Conservation (phyloP, 2,329 filamentous ascomycete genomes). For the Fusarium vanettenii region DNA sequence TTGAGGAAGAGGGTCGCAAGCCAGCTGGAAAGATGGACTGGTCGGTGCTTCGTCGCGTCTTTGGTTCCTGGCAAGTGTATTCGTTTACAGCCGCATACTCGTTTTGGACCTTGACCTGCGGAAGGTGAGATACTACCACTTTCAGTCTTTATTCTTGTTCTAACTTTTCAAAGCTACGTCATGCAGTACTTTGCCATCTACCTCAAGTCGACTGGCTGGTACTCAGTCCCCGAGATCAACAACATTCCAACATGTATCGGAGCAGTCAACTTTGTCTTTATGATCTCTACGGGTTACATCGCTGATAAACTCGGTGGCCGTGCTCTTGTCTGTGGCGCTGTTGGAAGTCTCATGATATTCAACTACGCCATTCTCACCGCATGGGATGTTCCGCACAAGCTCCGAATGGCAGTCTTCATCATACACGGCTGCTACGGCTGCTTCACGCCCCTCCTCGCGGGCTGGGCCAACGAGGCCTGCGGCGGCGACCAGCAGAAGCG, state of each 20-base stretch:
- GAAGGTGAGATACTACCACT: conserved; percentile 23
- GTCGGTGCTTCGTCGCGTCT: conserved; percentile 51
- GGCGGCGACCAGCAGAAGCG: conserved; percentile 57
- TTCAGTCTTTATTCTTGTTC: neutral
- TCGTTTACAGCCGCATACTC: conserved; percentile 54
- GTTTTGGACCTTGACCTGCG: conserved; percentile 53
- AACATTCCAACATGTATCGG: conserved; percentile 58
- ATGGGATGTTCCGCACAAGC: conserved; percentile 51
- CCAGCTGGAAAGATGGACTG: conserved; percentile 51
- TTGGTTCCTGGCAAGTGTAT: conserved; percentile 57
- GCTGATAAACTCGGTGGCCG: conserved; percentile 52
- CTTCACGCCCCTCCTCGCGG: conserved; percentile 54
- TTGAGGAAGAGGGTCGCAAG: conserved; percentile 65
- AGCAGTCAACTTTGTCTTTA: conserved; percentile 57
- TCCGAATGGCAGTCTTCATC: conserved; percentile 55
- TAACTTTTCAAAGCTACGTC: conserved; percentile 42
- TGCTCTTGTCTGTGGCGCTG: conserved; percentile 50
- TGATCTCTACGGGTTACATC: conserved; percentile 50
- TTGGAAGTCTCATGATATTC: conserved; percentile 49
- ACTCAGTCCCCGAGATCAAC: conserved; percentile 55
- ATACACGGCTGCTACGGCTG: conserved; percentile 55
- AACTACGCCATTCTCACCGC: conserved; percentile 51
- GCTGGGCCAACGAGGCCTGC: conserved; percentile 55
- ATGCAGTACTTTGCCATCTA: conserved; percentile 57
- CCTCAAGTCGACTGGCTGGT: conserved; percentile 50